Evolutionary conservation across 306 rosid species (phyloP), one percentile per base, ranked within the genome.

Genomic region (Gynostemma pentaphyllum): DNA sequence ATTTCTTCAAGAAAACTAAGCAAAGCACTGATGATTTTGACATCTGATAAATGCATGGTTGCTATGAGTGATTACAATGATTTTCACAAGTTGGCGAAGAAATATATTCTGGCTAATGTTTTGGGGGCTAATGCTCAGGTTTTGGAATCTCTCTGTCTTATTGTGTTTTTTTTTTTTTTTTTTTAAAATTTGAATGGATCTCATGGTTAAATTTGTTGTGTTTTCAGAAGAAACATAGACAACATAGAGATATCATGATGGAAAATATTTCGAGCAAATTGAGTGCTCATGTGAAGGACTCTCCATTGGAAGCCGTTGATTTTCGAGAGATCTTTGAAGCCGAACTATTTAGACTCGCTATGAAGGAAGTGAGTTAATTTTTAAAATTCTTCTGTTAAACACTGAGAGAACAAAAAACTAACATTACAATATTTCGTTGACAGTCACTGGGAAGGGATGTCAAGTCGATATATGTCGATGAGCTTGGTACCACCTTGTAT

Each of bases 111-210:
- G 45, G 3, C 95, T 51, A 84, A 73, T 66, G 62, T 92, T 56
- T 77, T 88, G 42, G 96, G 99, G 45, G 64, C 84, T 10, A 79
- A 72, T 68, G 96, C 98, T 45, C 97, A 87, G 95, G 95, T 90
- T 62, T 4, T 22, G n/a, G n/a, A n/a, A n/a, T 54, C 55, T 5
- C 49, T n/a, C 1, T 3, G 15, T 67, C 5, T 45, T 53, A 16
- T 6, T 57, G 12, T 29, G 50, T 41, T 12, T 16, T 5, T 36
- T 24, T 19, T 40, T 11, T 55, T 23, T 53, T 40, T 10, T 56
- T 10, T n/a, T 23, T 42, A 26, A 4, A 9, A 28, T 74, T 48
- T 28, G 36, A 45, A n/a, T 36, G n/a, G 48, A 2, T 46, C 19
- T 39, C 10, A 10, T 47, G 1, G 45, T 42, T 27, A 37, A 56